Evolutionary conservation across 2,329 filamentous ascomycete species (phyloP).

Genomic region (Chalaropsis thielavioides): DNA sequence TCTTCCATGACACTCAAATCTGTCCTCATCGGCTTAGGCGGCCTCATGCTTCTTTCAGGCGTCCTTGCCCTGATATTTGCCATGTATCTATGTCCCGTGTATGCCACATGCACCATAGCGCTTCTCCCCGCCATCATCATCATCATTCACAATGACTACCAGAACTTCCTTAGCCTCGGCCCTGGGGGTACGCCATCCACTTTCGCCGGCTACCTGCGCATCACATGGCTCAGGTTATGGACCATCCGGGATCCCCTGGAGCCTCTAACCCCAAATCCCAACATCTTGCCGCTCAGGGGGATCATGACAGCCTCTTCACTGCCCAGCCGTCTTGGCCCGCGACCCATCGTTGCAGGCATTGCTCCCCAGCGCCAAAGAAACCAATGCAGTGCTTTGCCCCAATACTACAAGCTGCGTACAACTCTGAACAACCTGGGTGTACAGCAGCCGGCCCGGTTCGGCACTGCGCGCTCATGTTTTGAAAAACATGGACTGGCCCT

Average conservation of each 20-base stretch:
- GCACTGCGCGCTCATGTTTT: slow-evolving; percentile 56
- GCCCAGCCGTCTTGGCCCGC: slow-evolving; percentile 45
- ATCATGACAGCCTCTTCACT: slow-evolving; percentile 39
- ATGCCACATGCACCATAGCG: background rate
- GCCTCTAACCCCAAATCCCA: slow-evolving; percentile 31
- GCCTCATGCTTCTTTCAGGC: background rate
- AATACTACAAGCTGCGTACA: slow-evolving; percentile 40
- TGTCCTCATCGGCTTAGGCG: background rate
- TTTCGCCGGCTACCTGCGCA: slow-evolving; percentile 54
- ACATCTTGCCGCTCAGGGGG: slow-evolving; percentile 22
- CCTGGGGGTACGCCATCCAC: slow-evolving; percentile 70
- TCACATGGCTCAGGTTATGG: slow-evolving; percentile 59
- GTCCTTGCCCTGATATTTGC: background rate
- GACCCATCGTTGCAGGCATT: slow-evolving; percentile 58
- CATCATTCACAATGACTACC: slow-evolving; percentile 51
- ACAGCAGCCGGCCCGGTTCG: slow-evolving; percentile 34
- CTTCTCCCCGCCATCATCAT: slow-evolving; percentile 4
- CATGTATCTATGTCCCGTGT: background rate
- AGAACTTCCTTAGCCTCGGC: slow-evolving; percentile 60
- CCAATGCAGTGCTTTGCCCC: slow-evolving; percentile 42
- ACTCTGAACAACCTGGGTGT: slow-evolving; percentile 39
- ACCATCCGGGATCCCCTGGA: slow-evolving; percentile 58
- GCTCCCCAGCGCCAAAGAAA: slow-evolving; percentile 68
- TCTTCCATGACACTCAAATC: background rate
- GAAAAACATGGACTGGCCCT: slow-evolving; percentile 71